Evolutionary conservation across 331 rosid species (phyloP).

Genomic region (Acacia concinna): DNA sequence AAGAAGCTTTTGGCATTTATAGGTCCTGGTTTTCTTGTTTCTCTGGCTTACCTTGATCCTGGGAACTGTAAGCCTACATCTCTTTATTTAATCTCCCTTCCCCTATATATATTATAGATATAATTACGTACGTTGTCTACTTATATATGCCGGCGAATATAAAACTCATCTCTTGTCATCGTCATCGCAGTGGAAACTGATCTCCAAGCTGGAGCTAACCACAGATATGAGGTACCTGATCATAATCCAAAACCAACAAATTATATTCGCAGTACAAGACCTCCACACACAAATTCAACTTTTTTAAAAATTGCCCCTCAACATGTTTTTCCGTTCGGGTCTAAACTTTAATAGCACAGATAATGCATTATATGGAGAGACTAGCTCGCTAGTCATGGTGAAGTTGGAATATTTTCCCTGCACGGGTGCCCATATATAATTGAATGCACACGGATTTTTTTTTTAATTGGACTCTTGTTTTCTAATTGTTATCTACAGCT

Average conservation of each 20-base stretch:
- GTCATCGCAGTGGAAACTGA: background rate
- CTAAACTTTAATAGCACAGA: background rate
- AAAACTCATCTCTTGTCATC: background rate
- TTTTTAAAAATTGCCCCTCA: background rate
- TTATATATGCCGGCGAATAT: background rate
- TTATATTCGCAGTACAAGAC: background rate
- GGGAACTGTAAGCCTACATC: background rate
- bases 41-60: background rate
- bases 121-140: background rate
- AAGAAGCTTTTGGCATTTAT: background rate
- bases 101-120: background rate
- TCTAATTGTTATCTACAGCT: constrained; percentile 50
- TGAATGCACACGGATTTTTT: too few relatives aligned
- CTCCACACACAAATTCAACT: background rate
- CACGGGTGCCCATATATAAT: background rate
- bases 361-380: background rate
- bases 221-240: background rate
- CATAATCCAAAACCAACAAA: background rate
- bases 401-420: background rate
- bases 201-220: constrained; percentile 6
- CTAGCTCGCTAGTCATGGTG: background rate
- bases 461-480: too few relatives aligned
- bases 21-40: background rate
- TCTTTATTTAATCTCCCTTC: background rate
- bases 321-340: background rate